Conservation (phyloP, 805 yeast genomes). For the Monosporozyma aerobia region DNA sequence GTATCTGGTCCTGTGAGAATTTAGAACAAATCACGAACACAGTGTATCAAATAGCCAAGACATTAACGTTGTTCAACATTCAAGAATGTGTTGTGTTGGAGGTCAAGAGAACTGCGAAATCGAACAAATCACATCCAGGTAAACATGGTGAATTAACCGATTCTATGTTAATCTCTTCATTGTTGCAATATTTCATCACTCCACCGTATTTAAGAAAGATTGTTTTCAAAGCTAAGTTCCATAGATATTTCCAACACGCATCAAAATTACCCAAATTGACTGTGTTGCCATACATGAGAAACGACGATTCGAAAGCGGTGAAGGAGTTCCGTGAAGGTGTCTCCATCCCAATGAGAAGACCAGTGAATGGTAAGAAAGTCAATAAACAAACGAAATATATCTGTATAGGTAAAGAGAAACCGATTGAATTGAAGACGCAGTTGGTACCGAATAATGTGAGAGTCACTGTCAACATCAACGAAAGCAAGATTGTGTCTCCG, state of each 20-base stretch:
- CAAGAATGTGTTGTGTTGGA: slow-evolving; percentile 69
- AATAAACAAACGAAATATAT: slow-evolving; percentile 61
- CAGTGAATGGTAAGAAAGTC: slow-evolving; percentile 32
- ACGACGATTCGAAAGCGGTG: slow-evolving; percentile 29
- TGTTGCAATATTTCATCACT: slow-evolving; percentile 73
- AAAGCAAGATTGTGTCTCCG: slow-evolving; percentile 59
- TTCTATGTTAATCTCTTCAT: slow-evolving; percentile 52
- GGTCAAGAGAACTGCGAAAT: slow-evolving; percentile 23
- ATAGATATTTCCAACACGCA: slow-evolving; percentile 51
- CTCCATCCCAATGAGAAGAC: slow-evolving; percentile 31
- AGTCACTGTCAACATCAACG: slow-evolving; percentile 66
- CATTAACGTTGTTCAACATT: slow-evolving; percentile 59
- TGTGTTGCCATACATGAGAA: slow-evolving; percentile 64
- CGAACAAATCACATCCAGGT: background rate
- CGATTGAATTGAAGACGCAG: slow-evolving; percentile 47
- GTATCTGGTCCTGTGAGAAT: slow-evolving; percentile 52
- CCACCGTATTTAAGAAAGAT: slow-evolving; percentile 70
- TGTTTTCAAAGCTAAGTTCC: slow-evolving; percentile 43
- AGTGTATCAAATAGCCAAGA: slow-evolving; percentile 72
- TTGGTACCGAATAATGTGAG: slow-evolving; percentile 70
- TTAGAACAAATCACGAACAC: slow-evolving; percentile 65
- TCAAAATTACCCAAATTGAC: slow-evolving; percentile 60
- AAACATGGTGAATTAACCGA: slow-evolving; percentile 14
- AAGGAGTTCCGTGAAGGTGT: slow-evolving; percentile 52
- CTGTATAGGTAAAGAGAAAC: slow-evolving; percentile 58